Conservation (phyloP, 305 asterid species). For the Coffea humblotiana region DNA sequence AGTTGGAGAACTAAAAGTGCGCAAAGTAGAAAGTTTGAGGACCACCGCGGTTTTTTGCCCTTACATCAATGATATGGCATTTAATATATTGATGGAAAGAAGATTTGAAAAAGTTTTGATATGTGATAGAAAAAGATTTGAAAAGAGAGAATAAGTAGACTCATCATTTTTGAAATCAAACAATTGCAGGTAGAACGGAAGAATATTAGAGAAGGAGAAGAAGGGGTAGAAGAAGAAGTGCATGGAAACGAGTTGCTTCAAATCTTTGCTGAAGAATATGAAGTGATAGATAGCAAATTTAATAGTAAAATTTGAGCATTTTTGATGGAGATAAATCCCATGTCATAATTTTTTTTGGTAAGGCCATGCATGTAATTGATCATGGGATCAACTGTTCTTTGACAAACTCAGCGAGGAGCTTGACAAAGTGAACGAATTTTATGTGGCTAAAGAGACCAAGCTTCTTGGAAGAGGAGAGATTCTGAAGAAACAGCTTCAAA, state of each 20-base stretch:
- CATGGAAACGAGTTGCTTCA: slow-evolving; percentile 64
- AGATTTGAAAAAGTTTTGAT: too few species aligned
- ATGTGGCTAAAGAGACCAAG: slow-evolving; percentile 60
- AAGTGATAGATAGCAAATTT: slow-evolving; percentile 38
- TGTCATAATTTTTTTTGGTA: neutral
- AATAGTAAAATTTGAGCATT: neutral
- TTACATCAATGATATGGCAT: too few species aligned
- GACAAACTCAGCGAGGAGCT: slow-evolving; percentile 70
- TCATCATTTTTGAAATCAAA: too few species aligned
- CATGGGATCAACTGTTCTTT: slow-evolving; percentile 58
- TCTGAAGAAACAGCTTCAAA: slow-evolving; percentile 70
- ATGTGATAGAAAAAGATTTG: too few species aligned
- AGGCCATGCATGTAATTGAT: neutral
- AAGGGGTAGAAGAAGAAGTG: slow-evolving; percentile 39
- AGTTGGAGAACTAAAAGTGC: too few species aligned
- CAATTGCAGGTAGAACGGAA: slow-evolving; percentile 40
- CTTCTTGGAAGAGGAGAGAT: slow-evolving; percentile 75
- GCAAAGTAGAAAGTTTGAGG: too few species aligned
- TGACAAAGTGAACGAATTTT: slow-evolving; percentile 74
- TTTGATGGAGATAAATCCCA: neutral
- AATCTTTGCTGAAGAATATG: slow-evolving; percentile 74
- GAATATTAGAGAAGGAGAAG: slow-evolving; percentile 38
- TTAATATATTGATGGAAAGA: too few species aligned
- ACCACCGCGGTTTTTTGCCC: too few species aligned
- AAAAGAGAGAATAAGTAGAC: too few species aligned